Evolutionary conservation across 1,284 basidiomycete genomes (phyloP).

Genomic region (Malassezia nana): DNA sequence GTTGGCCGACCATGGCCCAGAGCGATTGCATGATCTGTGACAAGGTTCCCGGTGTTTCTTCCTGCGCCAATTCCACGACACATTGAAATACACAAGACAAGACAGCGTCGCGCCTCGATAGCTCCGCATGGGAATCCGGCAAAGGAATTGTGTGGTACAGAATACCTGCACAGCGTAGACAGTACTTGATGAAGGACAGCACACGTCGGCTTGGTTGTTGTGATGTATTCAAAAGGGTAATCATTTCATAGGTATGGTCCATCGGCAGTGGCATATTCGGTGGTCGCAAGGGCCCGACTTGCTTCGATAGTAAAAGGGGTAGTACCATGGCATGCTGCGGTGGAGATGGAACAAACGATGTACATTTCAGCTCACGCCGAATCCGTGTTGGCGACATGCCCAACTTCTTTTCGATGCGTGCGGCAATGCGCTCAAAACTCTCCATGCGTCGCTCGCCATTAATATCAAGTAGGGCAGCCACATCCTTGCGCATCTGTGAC

Average conservation of each 20-base stretch:
- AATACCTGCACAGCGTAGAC: conserved; percentile 53
- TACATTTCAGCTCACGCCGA: conserved; percentile 52
- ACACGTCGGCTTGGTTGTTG: conserved; percentile 29
- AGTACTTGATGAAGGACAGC: conserved; percentile 49
- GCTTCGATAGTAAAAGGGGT: conserved; percentile 28
- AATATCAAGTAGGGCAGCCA: conserved; percentile 52
- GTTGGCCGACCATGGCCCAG: conserved; percentile 8
- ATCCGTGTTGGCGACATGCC: neutral
- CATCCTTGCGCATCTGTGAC: conserved; percentile 47
- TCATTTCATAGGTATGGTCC: neutral
- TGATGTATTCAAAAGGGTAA: conserved; percentile 35
- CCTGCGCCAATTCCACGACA: conserved; percentile 13
- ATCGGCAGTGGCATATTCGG: neutral
- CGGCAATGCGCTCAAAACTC: conserved; percentile 48
- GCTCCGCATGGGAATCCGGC: neutral
- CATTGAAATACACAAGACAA: conserved; percentile 8
- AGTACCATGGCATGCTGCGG: conserved; percentile 52
- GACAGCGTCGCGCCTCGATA: neutral
- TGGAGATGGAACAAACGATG: conserved; percentile 50
- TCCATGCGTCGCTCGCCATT: conserved; percentile 51
- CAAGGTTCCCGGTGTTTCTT: conserved; percentile 2
- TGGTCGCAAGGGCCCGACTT: neutral
- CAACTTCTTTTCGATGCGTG: conserved; percentile 8
- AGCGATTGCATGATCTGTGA: conserved; percentile 6
- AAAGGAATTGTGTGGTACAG: conserved; percentile 50